Evolutionary conservation across 306 rosid genomes (phyloP).

Genomic region (Rosa chinensis): DNA sequence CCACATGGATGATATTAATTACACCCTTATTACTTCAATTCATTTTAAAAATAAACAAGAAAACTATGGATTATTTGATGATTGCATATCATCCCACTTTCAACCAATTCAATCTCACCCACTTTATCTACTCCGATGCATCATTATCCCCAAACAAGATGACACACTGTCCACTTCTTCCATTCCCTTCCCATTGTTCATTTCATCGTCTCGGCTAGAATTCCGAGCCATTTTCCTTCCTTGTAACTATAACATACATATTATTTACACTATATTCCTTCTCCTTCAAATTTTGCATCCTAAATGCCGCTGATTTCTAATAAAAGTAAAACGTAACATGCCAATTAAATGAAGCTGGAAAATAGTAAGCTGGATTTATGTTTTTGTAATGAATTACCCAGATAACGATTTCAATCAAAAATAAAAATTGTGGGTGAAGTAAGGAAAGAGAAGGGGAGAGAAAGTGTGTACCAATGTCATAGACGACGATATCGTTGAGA

Average conservation of each 20-base stretch:
- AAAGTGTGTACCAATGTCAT: conserved; percentile 54
- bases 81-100: not conserved
- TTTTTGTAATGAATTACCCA: not conserved
- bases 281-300: not conserved
- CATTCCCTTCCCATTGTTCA: too few species aligned
- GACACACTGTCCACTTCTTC: too few species aligned
- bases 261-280: not conserved
- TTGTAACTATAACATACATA: not conserved
- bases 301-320: not conserved
- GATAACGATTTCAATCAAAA: conserved; percentile 10
- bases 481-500: conserved; percentile 70
- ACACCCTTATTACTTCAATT: too few species aligned
- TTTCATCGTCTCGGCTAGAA: not conserved
- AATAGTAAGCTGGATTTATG: not conserved
- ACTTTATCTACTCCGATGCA: too few species aligned
- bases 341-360: too few species aligned
- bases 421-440: not conserved
- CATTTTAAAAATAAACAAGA: not conserved
- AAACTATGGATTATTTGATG: not conserved
- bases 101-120: too few species aligned
- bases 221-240: too few species aligned
- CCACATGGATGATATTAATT: too few species aligned
- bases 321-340: not conserved
- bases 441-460: too few species aligned
- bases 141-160: too few species aligned